Percentiles rank a stretch among this genome's conserved stretches.
Evolutionary conservation across 2,329 filamentous ascomycete genomes (phyloP).

Genomic region (Cercospora berteroae): DNA sequence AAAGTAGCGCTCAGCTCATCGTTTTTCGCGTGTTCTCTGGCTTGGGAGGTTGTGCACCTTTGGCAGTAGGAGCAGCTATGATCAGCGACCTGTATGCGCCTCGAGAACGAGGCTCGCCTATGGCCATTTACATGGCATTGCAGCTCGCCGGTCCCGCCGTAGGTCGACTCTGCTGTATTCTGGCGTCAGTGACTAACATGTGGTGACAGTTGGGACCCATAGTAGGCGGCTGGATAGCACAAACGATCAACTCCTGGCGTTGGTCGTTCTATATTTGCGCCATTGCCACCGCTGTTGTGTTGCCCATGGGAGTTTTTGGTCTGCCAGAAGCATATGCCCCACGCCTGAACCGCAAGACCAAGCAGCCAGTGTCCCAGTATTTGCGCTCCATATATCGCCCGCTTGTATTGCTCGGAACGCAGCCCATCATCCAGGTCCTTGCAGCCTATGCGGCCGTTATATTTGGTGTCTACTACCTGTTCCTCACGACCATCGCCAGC

Average conservation of each 20-base stretch:
- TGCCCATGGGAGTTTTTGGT: neutral
- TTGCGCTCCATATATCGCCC: neutral
- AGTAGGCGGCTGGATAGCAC: neutral
- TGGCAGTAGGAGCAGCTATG: slow-evolving; percentile 25
- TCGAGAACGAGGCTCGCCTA: slow-evolving; percentile 19
- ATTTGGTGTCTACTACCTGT: neutral
- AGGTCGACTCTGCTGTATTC: neutral
- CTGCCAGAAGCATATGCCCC: neutral
- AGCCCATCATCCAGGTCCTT: neutral
- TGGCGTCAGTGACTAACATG: neutral
- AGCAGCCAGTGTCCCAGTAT: neutral
- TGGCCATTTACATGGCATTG: slow-evolving; percentile 17
- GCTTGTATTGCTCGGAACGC: neutral
- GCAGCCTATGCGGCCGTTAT: neutral
- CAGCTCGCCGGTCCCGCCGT: slow-evolving; percentile 17
- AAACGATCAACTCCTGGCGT: neutral
- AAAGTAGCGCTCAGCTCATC: slow-evolving; percentile 53
- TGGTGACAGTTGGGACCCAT: neutral
- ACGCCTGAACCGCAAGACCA: neutral
- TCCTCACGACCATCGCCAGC: neutral
- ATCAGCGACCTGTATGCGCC: slow-evolving; percentile 26
- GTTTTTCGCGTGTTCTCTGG: slow-evolving; percentile 69
- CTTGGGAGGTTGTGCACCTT: slow-evolving; percentile 63
- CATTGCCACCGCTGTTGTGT: neutral
- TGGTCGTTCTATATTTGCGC: neutral